These are phyloP conservation scores for Penicillium steckii DNA, from an alignment of 495 filamentous ascomycete species.

Conservation along the genomic window DNA sequence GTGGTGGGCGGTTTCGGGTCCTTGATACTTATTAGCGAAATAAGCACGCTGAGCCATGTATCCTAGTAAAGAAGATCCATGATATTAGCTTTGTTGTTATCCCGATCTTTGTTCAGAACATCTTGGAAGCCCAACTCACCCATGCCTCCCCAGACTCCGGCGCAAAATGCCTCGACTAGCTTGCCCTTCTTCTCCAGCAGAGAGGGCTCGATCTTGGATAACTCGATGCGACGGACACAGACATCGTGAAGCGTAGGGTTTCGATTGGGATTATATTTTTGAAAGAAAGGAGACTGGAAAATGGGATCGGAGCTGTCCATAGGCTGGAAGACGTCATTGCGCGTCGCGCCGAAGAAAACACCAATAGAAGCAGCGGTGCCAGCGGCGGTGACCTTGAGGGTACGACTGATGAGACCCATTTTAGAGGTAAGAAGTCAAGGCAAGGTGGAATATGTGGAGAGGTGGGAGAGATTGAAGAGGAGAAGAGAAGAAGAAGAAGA, in stretches of 20 bases:
- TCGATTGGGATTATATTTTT: constrained; percentile 57
- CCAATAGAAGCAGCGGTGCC: constrained; percentile 42
- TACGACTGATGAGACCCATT: constrained; percentile 50
- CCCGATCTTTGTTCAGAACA: neutral
- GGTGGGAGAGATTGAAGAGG: neutral
- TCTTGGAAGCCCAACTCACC: constrained; percentile 49
- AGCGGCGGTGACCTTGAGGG: constrained; percentile 41
- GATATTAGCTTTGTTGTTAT: neutral
- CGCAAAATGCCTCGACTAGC: constrained; percentile 61
- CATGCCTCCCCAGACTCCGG: constrained; percentile 64
- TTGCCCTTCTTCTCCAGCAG: constrained; percentile 60
- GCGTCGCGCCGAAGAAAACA: constrained; percentile 42
- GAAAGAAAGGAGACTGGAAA: constrained; percentile 54
- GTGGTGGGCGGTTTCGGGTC: constrained; percentile 57
- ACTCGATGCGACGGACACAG: constrained; percentile 58
- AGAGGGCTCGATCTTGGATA: constrained; percentile 61
- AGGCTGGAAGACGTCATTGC: constrained; percentile 45
- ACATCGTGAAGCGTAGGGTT: constrained; percentile 64
- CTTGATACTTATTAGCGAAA: constrained; percentile 61
- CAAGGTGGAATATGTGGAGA: neutral
- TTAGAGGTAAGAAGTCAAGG: neutral
- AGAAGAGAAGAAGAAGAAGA: neutral
- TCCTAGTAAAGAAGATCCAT: constrained; percentile 35
- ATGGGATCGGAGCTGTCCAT: constrained; percentile 59
- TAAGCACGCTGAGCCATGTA: constrained; percentile 62